Evolutionary conservation across 257 asterid species (phyloP), one percentile per base, ranked within the genome.

Genomic region (Plantago elongata): DNA sequence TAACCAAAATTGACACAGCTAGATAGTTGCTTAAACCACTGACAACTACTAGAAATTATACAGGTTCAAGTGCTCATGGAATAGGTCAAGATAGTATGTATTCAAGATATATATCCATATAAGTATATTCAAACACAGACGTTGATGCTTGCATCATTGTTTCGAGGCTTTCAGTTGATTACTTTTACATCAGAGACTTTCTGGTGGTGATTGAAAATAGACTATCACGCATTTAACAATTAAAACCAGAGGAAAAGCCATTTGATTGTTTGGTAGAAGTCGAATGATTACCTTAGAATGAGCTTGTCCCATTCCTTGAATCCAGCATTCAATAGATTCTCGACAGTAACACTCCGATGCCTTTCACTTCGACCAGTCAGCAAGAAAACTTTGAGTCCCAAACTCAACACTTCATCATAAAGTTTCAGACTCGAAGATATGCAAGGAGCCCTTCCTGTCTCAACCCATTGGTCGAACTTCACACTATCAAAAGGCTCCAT

Each of bases 301-400:
- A 92, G 95, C 69, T 83, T 74, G 69, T 84, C 90, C 88, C 95
- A 92, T 50, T 77, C 75, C 13, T 66, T 72, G 64, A 83, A 89
- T 66, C 96, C 97, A 60, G 82, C 89, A 46, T 61, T 82, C 42
- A 58, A 45, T 82, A 92, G 70, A 72, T 92, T 92, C 43, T 84
- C 73, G 34, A 75, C 72, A 1, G 99, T 92, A 51, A 51, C 5
- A 29, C 9, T 13, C 51, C 65, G 76, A 29, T 77, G 89, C 42
- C 86, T 75, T 73, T 84, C 93, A 29, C 82, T 83, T 51, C 97
- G 83, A 40, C 97, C 97, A 6, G 95, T 89, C 70, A 89, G 47
- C 62, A 83, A 67, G 71, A 73, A 67, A 59, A 72, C 74, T 74
- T 80, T 83, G 67, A 75, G 72, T 66, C 86, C 86, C 73, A 77